Percentiles rank a stretch among this genome's conserved stretches.
These are phyloP conservation scores for Fusarium camptoceras DNA, from an alignment of 2,329 filamentous ascomycete species.

Conservation along the genomic window DNA sequence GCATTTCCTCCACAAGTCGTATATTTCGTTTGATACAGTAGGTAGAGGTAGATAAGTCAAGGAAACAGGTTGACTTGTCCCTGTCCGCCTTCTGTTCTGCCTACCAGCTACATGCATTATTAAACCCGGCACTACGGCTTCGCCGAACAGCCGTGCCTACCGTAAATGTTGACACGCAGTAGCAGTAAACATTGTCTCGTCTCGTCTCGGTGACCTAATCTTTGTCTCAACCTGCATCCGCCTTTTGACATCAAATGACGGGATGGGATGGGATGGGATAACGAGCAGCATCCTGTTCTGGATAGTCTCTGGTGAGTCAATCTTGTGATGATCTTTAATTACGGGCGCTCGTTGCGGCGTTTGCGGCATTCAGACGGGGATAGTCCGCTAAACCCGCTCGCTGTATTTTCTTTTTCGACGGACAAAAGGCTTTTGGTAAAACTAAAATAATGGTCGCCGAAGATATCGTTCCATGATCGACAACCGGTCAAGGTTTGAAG, in stretches of 20 bases:
- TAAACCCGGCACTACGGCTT: conserved; percentile 18
- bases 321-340: neutral
- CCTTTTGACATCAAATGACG: neutral
- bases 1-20: neutral
- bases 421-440: neutral
- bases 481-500: conserved; percentile 19
- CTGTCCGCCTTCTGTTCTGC: conserved; percentile 2
- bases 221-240: conserved; percentile 2
- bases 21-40: conserved; percentile 4
- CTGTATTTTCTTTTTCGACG: neutral
- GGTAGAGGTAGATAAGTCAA: neutral
- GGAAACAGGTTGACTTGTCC: neutral
- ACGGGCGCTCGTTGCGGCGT: neutral
- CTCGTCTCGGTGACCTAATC: conserved; percentile 9
- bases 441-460: neutral
- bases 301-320: neutral
- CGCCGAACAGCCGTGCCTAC: conserved; percentile 17
- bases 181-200: conserved; percentile 9
- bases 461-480: conserved; percentile 22
- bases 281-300: conserved; percentile 4
- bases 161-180: conserved; percentile 14
- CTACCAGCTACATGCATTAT: conserved; percentile 19
- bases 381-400: conserved; percentile 16
- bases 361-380: conserved; percentile 1
- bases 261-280: neutral